Conservation (phyloP, 225 moss, liverwort and hornwort genomes). For the Takakia lepidozioides region DNA sequence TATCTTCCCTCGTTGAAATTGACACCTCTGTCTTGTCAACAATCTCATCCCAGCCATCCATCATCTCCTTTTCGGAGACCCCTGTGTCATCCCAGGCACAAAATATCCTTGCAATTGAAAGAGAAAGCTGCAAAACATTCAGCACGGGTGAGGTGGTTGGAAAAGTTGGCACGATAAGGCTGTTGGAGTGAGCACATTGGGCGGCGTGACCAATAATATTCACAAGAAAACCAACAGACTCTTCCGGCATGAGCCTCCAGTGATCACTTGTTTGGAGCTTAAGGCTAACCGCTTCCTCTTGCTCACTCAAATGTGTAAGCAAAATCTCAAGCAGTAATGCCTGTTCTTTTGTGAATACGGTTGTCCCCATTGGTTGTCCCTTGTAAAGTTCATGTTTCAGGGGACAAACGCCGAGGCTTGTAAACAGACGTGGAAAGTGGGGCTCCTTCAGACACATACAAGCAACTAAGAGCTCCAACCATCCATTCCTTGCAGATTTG, state of each 20-base stretch:
- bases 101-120: slow-evolving; percentile 48
- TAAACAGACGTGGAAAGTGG: slow-evolving; percentile 48
- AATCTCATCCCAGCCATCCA: no score
- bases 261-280: no score
- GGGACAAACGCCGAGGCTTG: slow-evolving; percentile 42
- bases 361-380: slow-evolving; percentile 13
- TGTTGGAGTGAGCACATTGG: slow-evolving; percentile 16
- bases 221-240: slow-evolving; percentile 36
- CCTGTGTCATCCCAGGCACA: slow-evolving; percentile 32
- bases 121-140: slow-evolving; percentile 52
- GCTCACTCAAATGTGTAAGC: slow-evolving; percentile 32
- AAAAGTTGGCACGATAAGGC: slow-evolving; percentile 18
- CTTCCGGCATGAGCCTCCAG: no score
- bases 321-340: slow-evolving; percentile 47
- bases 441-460: slow-evolving; percentile 36
- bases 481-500: slow-evolving; percentile 29
- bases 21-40: no score
- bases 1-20: no score
- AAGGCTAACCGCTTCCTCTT: slow-evolving; percentile 25
- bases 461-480: slow-evolving; percentile 58
- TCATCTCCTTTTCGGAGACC: neutral
- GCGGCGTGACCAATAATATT: slow-evolving; percentile 51
- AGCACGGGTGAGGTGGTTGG: slow-evolving; percentile 26
- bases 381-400: no score
- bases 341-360: slow-evolving; percentile 45